These are phyloP conservation scores for Taxawa tesnikishii DNA, from an alignment of 2,329 filamentous ascomycete genomes.

Conservation along the genomic window DNA sequence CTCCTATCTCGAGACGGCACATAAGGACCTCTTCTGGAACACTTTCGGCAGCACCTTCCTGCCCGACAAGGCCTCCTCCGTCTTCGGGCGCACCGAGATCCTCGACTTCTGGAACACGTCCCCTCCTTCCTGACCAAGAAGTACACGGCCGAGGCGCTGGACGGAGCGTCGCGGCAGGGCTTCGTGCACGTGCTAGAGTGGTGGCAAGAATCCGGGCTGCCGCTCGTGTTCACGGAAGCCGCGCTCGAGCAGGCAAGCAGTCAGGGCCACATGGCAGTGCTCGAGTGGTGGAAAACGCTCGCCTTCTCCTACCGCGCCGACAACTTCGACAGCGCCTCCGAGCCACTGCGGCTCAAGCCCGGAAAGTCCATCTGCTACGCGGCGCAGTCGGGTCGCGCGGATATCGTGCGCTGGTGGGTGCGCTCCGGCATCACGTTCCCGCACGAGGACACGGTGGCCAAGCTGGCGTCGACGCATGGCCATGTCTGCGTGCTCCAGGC, in stretches of 20 bases:
- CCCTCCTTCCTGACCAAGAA: conserved; percentile 72
- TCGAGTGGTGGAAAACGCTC: conserved; percentile 86
- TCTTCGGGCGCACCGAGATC: conserved; percentile 74
- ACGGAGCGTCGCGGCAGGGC: conserved; percentile 75
- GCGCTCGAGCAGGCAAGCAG: conserved; percentile 80
- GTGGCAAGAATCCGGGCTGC: conserved; percentile 75
- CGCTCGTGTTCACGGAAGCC: conserved; percentile 72
- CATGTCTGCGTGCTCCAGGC: conserved; percentile 73
- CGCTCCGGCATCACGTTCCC: conserved; percentile 65
- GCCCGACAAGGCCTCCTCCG: conserved; percentile 75
- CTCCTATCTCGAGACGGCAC: conserved; percentile 53
- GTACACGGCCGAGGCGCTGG: conserved; percentile 73
- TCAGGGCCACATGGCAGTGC: conserved; percentile 70
- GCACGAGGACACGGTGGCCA: conserved; percentile 71
- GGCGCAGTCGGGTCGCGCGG: conserved; percentile 66
- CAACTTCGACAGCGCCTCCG: conserved; percentile 15
- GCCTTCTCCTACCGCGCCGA: conserved; percentile 25
- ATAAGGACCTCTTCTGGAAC: conserved; percentile 68
- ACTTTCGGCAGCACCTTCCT: conserved; percentile 73
- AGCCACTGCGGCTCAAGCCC: conserved; percentile 51
- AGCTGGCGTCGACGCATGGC: conserved; percentile 73
- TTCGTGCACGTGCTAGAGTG: conserved; percentile 79
- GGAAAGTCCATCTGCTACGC: conserved; percentile 77
- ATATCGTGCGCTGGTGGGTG: conserved; percentile 80
- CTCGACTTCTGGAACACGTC: conserved; percentile 86